Conservation (phyloP, 768 basidiomycete species). For the Tephrocybe sp. region DNA sequence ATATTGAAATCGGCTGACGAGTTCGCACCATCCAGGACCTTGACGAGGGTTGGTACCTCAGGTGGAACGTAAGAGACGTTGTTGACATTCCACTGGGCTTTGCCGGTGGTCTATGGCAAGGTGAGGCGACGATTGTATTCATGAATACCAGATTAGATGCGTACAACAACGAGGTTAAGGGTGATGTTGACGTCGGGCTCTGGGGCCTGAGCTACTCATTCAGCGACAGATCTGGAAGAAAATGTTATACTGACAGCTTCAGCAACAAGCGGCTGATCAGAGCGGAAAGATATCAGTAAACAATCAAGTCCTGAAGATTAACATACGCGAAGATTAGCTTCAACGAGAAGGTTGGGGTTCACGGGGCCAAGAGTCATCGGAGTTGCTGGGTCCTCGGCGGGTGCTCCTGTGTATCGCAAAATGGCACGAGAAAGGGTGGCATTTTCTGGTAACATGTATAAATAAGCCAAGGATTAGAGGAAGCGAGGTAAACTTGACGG, state of each 20-base stretch:
- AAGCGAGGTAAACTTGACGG: neutral
- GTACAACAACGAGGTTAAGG: conserved; percentile 20
- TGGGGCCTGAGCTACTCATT: conserved; percentile 17
- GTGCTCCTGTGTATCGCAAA: conserved; percentile 31
- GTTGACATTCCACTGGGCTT: conserved; percentile 30
- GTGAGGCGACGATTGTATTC: conserved; percentile 3
- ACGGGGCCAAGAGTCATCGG: conserved; percentile 18
- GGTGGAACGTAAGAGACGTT: conserved; percentile 29
- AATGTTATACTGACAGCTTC: neutral
- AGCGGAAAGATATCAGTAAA: conserved; percentile 8
- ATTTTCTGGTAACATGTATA: conserved; percentile 27
- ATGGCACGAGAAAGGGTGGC: conserved; percentile 29
- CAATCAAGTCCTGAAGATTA: neutral
- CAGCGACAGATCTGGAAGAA: neutral
- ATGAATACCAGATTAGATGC: conserved; percentile 13
- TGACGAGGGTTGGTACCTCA: conserved; percentile 23
- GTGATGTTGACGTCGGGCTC: conserved; percentile 23
- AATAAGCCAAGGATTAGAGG: neutral
- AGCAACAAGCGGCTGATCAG: neutral
- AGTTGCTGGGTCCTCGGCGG: conserved; percentile 23
- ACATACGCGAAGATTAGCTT: conserved; percentile 17
- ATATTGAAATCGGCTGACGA: conserved; percentile 24
- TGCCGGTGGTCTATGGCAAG: conserved; percentile 15
- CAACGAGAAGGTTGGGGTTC: conserved; percentile 23
- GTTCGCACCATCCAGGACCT: conserved; percentile 33